These are phyloP conservation scores for Penicillium paneum DNA, from an alignment of 2,329 filamentous ascomycete species.

Conservation along the genomic window DNA sequence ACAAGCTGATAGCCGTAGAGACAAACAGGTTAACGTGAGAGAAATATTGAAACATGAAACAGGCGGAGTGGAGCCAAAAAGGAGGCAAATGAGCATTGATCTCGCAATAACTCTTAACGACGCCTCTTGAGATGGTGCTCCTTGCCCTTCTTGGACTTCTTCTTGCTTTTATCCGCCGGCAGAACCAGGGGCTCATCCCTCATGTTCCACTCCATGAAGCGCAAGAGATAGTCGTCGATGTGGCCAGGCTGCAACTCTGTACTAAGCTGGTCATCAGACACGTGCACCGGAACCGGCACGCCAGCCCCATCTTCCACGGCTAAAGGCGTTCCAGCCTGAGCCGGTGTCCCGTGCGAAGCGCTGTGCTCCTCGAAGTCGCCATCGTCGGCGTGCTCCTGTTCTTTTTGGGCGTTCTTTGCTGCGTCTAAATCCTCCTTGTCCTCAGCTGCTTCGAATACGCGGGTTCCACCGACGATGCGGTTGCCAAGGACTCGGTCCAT, in stretches of 20 bases:
- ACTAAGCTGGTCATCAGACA: constrained; percentile 28
- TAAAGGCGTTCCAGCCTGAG: constrained; percentile 35
- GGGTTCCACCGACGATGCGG: constrained; percentile 61
- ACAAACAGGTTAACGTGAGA: neutral
- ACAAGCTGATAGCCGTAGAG: neutral
- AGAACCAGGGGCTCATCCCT: constrained; percentile 49
- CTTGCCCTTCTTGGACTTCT: constrained; percentile 47
- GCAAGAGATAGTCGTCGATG: constrained; percentile 74
- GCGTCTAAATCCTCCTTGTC: constrained; percentile 89
- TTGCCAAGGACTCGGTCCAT: constrained; percentile 81
- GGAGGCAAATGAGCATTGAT: neutral
- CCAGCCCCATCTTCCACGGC: constrained; percentile 28
- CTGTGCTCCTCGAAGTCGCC: constrained; percentile 74
- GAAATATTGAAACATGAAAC: neutral
- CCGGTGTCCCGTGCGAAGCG: constrained; percentile 34
- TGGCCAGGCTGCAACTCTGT: constrained; percentile 53
- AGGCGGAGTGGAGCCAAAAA: neutral
- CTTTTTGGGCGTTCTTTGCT: constrained; percentile 81
- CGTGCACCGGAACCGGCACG: neutral
- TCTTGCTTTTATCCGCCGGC: constrained; percentile 48
- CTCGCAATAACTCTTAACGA: constrained; percentile 21
- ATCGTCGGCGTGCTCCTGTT: constrained; percentile 78
- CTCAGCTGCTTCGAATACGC: constrained; percentile 83
- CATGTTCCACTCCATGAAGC: constrained; percentile 61
- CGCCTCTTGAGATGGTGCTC: constrained; percentile 45